phyloP scores from a whole-genome alignment of 129 eudicot species.

The Flaveria robusta region DNA sequence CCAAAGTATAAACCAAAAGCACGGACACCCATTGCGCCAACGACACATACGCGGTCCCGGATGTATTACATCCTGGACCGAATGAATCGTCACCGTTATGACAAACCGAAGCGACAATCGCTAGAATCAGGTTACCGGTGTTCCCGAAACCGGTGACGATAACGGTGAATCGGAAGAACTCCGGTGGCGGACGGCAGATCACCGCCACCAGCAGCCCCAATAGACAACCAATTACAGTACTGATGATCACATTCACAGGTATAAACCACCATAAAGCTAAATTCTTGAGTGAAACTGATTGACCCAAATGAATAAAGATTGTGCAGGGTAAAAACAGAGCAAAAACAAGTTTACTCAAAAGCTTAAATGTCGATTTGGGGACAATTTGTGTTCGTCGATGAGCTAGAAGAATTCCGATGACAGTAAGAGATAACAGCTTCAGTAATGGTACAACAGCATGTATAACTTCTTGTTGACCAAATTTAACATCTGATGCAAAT shows the following conservation, averaged over 20 bases:
- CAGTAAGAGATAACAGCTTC: slow-evolving; percentile 62
- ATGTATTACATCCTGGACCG: slow-evolving; percentile 49
- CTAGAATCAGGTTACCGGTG: slow-evolving; percentile 76
- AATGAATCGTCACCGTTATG: slow-evolving; percentile 52
- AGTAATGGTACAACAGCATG: slow-evolving; percentile 63
- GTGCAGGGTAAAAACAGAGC: slow-evolving; percentile 78
- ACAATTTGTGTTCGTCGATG: slow-evolving; percentile 63
- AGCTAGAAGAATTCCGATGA: slow-evolving; percentile 67
- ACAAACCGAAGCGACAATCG: slow-evolving; percentile 75
- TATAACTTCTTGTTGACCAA: slow-evolving; percentile 44
- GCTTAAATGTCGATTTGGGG: slow-evolving; percentile 80
- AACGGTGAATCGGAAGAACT: slow-evolving; percentile 65
- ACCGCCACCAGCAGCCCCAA: slow-evolving; percentile 66
- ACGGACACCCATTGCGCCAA: slow-evolving; percentile 86
- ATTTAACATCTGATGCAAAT: slow-evolving; percentile 26
- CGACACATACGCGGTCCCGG: slow-evolving; percentile 74
- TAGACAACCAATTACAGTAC: slow-evolving; percentile 60
- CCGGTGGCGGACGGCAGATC: slow-evolving; percentile 82
- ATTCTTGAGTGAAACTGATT: slow-evolving; percentile 56
- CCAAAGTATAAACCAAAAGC: slow-evolving; percentile 73
- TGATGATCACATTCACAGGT: slow-evolving; percentile 70
- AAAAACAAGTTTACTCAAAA: slow-evolving; percentile 89
- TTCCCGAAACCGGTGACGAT: slow-evolving; percentile 84
- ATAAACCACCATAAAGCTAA: slow-evolving; percentile 83
- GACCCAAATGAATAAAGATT: slow-evolving; percentile 77